Evolutionary conservation across 2,329 filamentous ascomycete species (phyloP), one percentile per base, ranked within the genome.

Genomic region (Annulohypoxylon truncatum): DNA sequence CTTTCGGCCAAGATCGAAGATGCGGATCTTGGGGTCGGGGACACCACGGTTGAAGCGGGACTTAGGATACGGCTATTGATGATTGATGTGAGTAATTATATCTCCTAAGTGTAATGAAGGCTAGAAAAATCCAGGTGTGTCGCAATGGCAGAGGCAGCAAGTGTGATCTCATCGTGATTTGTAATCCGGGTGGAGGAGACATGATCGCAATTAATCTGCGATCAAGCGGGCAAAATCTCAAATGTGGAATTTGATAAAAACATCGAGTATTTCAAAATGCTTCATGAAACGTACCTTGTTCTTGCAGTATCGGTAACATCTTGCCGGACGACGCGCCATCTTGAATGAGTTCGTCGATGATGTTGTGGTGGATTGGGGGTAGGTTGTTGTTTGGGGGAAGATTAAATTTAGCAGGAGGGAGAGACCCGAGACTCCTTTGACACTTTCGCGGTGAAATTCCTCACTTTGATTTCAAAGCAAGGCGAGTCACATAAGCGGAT

Each of bases 251-350:
- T 33, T 56, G 29, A 35, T 63, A 58, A 60, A 53, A 42, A 12
- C 15, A 9, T 12, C 8, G 33, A 59, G 52, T 68, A 63, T 61
- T 52, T 51, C 44, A 24, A 48, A 64, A 29, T 28, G 22, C 51
- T 28, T 50, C 44, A 4, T 48, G 26, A 28, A 26, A 53, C 91
- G 85, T 82, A 97, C 94, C 94, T 97, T 97, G 92, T 98, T 99
- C 93, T 99, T 99, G 94, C 96, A 99, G 92, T 99, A 99, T 82
- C 96, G 92, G 90, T 97, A 99, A 89, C 96, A 99, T 89, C 96
- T 92, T 82, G 96, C 96, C 82, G 96, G 96, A 92, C 96, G 94
- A 86, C 96, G 94, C 82, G 96, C 96, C 96, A 99, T 99, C 88
- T 91, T 94, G 91, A 90, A 89, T 85, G 87, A 86, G 84, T 88